Conservation (phyloP, 2,329 filamentous ascomycete genomes). For the Dactylellina haptotyla region DNA sequence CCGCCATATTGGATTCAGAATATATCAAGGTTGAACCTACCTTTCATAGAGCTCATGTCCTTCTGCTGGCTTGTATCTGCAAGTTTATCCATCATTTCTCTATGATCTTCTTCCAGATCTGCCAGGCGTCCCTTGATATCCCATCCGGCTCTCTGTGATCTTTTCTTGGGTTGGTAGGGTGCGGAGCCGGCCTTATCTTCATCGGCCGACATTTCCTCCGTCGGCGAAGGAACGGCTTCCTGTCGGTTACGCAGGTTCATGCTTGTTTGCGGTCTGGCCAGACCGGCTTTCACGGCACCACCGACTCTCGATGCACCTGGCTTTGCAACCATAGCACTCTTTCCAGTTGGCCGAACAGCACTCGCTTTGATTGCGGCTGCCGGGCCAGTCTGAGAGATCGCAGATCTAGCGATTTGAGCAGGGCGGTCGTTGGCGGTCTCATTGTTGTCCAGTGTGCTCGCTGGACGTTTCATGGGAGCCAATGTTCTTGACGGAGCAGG, state of each 20-base stretch:
- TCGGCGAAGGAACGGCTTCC: slow-evolving; percentile 7
- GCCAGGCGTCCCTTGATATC: slow-evolving; percentile 81
- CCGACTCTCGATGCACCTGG: slow-evolving; percentile 19
- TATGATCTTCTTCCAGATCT: slow-evolving; percentile 74
- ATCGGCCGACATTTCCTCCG: slow-evolving; percentile 12
- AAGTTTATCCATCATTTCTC: slow-evolving; percentile 70
- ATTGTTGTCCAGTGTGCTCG: slow-evolving; percentile 17
- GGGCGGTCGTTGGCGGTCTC: slow-evolving; percentile 37
- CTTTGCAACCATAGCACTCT: slow-evolving; percentile 4
- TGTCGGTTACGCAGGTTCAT: slow-evolving; percentile 23
- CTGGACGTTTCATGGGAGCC: slow-evolving; percentile 34
- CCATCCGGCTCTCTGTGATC: slow-evolving; percentile 69
- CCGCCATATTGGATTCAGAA: background rate
- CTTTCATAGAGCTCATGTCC: slow-evolving; percentile 76
- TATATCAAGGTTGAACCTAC: slow-evolving; percentile 63
- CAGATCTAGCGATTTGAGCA: slow-evolving; percentile 44
- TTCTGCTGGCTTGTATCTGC: slow-evolving; percentile 80
- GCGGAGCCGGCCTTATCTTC: slow-evolving; percentile 13
- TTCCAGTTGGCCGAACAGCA: slow-evolving; percentile 8
- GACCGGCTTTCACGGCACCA: slow-evolving; percentile 14
- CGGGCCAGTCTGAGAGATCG: slow-evolving; percentile 36
- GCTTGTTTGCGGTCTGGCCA: slow-evolving; percentile 21
- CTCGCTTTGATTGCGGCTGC: slow-evolving; percentile 3
- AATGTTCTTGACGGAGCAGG: background rate
- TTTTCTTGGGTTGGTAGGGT: slow-evolving; percentile 59